Percentiles rank a stretch among this genome's conserved stretches.
phyloP scores from a whole-genome alignment of 768 basidiomycete species.

The Hygrocybe punicea region DNA sequence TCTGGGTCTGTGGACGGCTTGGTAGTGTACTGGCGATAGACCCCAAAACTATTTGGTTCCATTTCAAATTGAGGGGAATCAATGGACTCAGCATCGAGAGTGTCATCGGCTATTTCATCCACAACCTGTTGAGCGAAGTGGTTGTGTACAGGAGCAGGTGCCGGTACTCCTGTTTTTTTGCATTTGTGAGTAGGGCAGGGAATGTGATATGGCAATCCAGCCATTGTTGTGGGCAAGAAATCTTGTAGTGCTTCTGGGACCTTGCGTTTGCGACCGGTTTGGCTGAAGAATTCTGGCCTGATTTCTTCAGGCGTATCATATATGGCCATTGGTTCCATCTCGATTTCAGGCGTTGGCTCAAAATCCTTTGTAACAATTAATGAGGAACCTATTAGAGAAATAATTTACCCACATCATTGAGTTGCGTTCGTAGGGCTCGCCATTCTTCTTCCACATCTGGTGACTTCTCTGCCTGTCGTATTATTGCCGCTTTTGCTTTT shows the following conservation, averaged over 20 bases:
- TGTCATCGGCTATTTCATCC: neutral
- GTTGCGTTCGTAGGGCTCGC: neutral
- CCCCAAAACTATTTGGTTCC: neutral
- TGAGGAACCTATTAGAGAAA: neutral
- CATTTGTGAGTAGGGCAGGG: neutral
- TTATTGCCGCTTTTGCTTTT: neutral
- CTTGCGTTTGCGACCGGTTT: neutral
- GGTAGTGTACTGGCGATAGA: neutral
- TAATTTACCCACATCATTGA: neutral
- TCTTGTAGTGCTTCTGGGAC: neutral
- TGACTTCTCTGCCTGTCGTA: neutral
- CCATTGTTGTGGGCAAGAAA: neutral
- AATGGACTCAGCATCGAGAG: neutral
- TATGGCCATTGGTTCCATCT: neutral
- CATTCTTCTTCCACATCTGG: neutral
- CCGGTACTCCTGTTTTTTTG: too few relatives aligned
- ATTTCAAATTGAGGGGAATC: neutral
- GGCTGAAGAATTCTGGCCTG: neutral
- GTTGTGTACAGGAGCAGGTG: too few relatives aligned
- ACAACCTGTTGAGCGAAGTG: neutral
- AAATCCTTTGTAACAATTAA: neutral
- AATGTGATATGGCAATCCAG: neutral
- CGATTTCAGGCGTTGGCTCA: neutral
- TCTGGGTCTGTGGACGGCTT: constrained; percentile 5
- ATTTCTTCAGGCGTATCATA: neutral